Evolutionary conservation across 805 yeast genomes (phyloP), one percentile per base, ranked within the genome.

Genomic region (Yarrowia bubula): DNA sequence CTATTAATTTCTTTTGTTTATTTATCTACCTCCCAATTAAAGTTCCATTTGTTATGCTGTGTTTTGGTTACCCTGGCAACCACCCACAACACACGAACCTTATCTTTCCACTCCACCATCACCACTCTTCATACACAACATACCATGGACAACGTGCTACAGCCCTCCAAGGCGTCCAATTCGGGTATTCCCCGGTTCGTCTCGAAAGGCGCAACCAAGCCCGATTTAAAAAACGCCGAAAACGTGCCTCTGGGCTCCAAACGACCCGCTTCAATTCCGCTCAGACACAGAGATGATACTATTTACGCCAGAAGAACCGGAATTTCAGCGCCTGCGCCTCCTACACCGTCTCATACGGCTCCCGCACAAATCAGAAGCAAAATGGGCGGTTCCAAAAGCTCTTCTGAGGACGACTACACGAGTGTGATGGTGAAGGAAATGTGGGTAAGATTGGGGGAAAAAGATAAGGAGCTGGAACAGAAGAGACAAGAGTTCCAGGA

Each of bases 401-500:
- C 17, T 18, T 7, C 11, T 13, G 37, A 15, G 3, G 61, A 39
- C 10, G 47, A 39, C 31, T 28, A 55, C 35, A 32, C 51, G 6
- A 32, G 17, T 10, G 53, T n/a, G 9, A 58, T 58, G 51, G 51
- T 43, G 7, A 42, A 58, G 35, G 64, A 58, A 14, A 43, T 58
- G 51, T 58, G 50, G 64, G 51, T 13, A 1, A 15, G 50, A 6
- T 9, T 58, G 10, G 51, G 51, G 3, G 64, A 58, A 43, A 58
- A 58, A 35, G 64, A 58, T 18, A 43, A 58, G 35, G 64, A 58
- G 51, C 51, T 58, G 11, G 51, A 43, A 43, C 64, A 43, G 43
- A 58, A 58, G 28, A 43, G 51, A 10, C 50, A 43, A 9, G 51
- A 43, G 64, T 43, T 44, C n/a, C 64, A 58, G 64, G 64, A 58